A percentile compares a stretch with the other conserved stretches of the same genome.
Conservation (phyloP, 768 basidiomycete genomes). For the Leccinum olivaceopallidum region DNA sequence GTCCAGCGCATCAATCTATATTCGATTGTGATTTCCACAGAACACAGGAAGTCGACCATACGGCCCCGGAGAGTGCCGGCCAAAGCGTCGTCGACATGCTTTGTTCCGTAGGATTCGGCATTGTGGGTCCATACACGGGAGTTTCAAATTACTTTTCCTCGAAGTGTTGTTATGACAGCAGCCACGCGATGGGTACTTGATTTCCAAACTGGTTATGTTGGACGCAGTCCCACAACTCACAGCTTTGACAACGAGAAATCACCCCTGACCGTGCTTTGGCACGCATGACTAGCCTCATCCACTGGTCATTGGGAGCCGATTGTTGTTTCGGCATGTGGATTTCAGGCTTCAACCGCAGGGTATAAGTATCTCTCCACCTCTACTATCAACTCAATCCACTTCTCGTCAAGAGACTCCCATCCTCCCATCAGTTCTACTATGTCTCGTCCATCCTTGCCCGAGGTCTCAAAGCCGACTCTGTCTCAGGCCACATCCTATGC, state of each 20-base stretch:
- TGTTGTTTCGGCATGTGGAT: not conserved
- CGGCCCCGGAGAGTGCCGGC: not conserved
- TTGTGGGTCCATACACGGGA: conserved; percentile 7
- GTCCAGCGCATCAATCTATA: not conserved
- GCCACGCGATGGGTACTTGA: not conserved
- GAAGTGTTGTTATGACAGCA: too few species aligned
- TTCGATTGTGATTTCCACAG: not conserved
- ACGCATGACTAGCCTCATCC: too few species aligned
- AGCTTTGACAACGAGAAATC: not conserved
- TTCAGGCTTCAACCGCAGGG: not conserved
- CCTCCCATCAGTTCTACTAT: not conserved
- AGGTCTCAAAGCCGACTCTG: not conserved
- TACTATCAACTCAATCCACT: not conserved
- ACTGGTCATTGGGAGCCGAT: not conserved
- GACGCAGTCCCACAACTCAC: not conserved
- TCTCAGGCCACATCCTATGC: not conserved
- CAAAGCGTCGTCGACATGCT: conserved; percentile 7
- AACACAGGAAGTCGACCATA: not conserved
- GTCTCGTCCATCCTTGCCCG: not conserved
- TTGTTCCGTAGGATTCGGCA: conserved; percentile 1
- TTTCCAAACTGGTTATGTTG: not conserved
- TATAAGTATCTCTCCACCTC: conserved; percentile 1
- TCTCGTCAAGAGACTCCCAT: not conserved
- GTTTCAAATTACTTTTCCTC: too few species aligned
- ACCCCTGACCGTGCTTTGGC: conserved; percentile 4